Percentiles rank a stretch among this genome's conserved stretches.
These are phyloP conservation scores for Rhodotorula mucilaginosa DNA, from an alignment of 1,284 basidiomycete genomes.

Conservation along the genomic window DNA sequence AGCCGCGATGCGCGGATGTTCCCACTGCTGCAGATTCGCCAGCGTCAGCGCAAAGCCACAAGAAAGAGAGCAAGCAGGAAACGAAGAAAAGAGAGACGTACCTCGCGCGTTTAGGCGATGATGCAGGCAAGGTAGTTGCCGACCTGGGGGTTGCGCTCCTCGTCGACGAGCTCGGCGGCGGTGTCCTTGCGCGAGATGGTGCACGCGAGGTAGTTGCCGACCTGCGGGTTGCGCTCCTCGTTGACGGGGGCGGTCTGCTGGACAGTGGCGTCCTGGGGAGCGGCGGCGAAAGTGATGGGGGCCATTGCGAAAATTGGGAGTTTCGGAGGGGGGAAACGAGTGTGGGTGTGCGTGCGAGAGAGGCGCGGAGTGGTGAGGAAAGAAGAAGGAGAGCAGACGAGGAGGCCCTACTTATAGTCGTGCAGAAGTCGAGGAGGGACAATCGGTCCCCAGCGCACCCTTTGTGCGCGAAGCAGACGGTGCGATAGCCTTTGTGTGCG, in stretches of 20 bases:
- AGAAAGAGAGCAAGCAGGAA: neutral
- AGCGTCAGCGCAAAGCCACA: too few species aligned
- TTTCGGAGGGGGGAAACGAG: neutral
- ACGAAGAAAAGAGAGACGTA: neutral
- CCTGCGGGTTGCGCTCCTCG: conserved; percentile 12
- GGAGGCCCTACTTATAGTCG: neutral
- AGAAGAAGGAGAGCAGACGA: too few species aligned
- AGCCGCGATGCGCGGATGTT: too few species aligned
- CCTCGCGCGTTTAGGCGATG: neutral
- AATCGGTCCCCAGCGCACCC: neutral
- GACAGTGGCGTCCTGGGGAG: neutral
- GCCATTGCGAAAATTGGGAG: neutral
- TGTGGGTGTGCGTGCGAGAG: neutral
- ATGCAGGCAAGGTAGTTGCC: conserved; percentile 10
- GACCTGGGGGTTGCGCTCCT: conserved; percentile 10
- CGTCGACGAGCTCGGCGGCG: neutral
- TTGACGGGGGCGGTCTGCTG: conserved; percentile 1
- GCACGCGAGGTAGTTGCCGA: conserved; percentile 6
- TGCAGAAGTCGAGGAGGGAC: neutral
- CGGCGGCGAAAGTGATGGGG: conserved; percentile 13
- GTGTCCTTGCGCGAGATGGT: conserved; percentile 1
- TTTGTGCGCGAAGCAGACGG: too few species aligned
- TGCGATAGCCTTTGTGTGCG: too few species aligned
- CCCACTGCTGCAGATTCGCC: too few species aligned
- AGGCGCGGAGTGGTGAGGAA: neutral